A percentile compares a stretch with the other conserved stretches of the same genome.
These are phyloP conservation scores for Eucalyptus erythrocorys DNA, from an alignment of 345 rosid genomes.

Conservation along the genomic window DNA sequence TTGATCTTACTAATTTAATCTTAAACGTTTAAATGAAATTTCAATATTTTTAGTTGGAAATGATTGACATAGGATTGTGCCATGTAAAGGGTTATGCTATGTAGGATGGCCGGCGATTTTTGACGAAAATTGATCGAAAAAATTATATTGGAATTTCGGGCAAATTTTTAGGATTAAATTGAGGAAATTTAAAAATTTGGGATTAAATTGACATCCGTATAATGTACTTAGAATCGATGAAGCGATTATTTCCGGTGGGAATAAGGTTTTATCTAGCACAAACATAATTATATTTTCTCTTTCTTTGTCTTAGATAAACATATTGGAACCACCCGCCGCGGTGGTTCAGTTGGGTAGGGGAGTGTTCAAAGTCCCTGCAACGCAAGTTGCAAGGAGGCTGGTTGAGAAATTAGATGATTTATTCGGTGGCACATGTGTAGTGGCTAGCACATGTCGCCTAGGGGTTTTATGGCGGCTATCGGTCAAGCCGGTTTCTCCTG, in stretches of 20 bases:
- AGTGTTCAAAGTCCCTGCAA: too few species aligned
- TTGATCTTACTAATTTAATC: not conserved
- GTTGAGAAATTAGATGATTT: too few species aligned
- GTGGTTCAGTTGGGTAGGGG: too few species aligned
- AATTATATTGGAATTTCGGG: not conserved
- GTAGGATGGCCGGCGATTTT: accelerated
- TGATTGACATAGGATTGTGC: accelerated
- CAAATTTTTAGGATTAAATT: not conserved
- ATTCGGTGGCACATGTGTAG: too few species aligned
- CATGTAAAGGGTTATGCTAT: too few species aligned
- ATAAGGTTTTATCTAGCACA: not conserved
- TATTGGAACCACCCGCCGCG: too few species aligned
- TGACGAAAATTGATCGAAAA: accelerated
- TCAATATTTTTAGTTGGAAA: not conserved
- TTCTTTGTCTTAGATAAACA: not conserved
- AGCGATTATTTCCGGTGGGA: accelerated
- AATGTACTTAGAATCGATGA: not conserved
- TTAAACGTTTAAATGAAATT: not conserved
- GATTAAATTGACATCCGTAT: not conserved
- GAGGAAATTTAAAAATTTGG: accelerated
- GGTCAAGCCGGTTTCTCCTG: too few species aligned
- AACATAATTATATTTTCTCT: not conserved
- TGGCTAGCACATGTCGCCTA: too few species aligned
- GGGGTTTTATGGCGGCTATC: too few species aligned
- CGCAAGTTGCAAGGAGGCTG: too few species aligned